Conservation (phyloP, 345 rosid species). For the Eucalyptus curtisii region DNA sequence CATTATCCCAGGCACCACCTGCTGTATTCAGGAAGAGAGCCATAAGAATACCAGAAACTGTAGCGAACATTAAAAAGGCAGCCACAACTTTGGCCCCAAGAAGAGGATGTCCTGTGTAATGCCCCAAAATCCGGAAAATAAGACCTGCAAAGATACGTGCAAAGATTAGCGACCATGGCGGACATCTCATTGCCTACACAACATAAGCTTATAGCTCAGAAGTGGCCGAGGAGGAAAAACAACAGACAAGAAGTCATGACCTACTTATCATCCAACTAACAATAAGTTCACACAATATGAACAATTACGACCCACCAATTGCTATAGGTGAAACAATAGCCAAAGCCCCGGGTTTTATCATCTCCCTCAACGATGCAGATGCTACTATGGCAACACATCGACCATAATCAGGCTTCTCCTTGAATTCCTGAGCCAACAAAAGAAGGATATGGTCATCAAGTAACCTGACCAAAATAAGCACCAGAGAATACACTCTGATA, state of each 20-base stretch:
- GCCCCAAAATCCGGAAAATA: constrained; percentile 72
- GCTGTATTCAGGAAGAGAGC: constrained; percentile 97
- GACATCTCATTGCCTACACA: background rate
- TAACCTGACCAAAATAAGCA: background rate
- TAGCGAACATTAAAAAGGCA: constrained; percentile 88
- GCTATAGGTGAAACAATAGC: constrained; percentile 84
- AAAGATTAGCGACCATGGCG: background rate
- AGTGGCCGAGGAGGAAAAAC: background rate
- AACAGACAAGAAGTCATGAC: background rate
- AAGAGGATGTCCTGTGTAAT: constrained; percentile 82
- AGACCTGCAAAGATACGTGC: constrained; percentile 32
- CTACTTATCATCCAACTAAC: background rate
- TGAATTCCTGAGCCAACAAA: constrained; percentile 48
- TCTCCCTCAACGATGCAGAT: constrained; percentile 89
- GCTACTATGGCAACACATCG: constrained; percentile 99
- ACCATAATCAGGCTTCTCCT: constrained; percentile 96
- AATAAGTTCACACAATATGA: background rate
- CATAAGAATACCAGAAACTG: constrained; percentile 96
- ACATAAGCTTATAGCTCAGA: background rate
- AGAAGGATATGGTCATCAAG: background rate
- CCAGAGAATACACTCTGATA: background rate
- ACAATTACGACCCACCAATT: constrained; percentile 37
- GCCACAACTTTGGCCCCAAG: constrained; percentile 98
- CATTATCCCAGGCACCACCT: constrained; percentile 99
- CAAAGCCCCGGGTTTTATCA: constrained; percentile 96